Conservation (phyloP, 352 stramenopile genomes). For the Pythium guiyangense region DNA sequence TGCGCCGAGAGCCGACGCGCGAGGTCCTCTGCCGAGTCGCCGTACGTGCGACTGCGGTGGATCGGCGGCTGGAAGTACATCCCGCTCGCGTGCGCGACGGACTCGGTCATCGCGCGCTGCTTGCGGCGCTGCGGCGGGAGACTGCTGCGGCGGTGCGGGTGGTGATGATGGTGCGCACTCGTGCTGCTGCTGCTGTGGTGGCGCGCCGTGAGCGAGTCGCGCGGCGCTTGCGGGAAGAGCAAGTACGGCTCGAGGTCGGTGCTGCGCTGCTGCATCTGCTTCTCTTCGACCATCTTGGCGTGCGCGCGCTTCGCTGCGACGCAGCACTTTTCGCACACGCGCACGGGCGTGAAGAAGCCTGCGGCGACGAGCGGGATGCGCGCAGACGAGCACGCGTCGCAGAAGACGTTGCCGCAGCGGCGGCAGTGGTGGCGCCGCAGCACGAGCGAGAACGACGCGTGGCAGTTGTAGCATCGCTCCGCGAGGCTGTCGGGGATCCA, state of each 20-base stretch:
- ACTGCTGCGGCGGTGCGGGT: conserved; percentile 3
- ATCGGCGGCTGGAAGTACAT: conserved; percentile 23
- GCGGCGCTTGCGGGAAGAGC: conserved; percentile 2
- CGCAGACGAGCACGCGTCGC: conserved; percentile 77
- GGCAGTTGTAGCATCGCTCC: conserved; percentile 71
- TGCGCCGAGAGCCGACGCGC: conserved; percentile 13
- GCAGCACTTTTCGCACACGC: conserved; percentile 80
- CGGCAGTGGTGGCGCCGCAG: conserved; percentile 86
- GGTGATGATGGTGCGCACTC: not conserved
- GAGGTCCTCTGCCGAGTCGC: conserved; percentile 2
- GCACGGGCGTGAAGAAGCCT: conserved; percentile 63
- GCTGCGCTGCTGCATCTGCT: conserved; percentile 19
- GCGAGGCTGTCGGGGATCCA: conserved; percentile 84
- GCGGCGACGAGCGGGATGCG: conserved; percentile 73
- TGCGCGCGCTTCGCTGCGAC: conserved; percentile 67
- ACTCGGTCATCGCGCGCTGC: conserved; percentile 15
- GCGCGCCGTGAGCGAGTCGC: conserved; percentile 1
- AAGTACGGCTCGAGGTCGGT: conserved; percentile 9
- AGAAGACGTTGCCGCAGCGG: conserved; percentile 88
- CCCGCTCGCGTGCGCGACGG: conserved; percentile 12
- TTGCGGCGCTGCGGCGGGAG: conserved; percentile 7
- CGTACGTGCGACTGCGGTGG: conserved; percentile 4
- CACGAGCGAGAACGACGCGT: conserved; percentile 59
- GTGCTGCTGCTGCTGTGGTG: not conserved
- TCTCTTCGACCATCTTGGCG: conserved; percentile 61